Evolutionary conservation across 495 filamentous ascomycete genomes (phyloP), one percentile per base, ranked within the genome.

Genomic region (Penicillium lagena): DNA sequence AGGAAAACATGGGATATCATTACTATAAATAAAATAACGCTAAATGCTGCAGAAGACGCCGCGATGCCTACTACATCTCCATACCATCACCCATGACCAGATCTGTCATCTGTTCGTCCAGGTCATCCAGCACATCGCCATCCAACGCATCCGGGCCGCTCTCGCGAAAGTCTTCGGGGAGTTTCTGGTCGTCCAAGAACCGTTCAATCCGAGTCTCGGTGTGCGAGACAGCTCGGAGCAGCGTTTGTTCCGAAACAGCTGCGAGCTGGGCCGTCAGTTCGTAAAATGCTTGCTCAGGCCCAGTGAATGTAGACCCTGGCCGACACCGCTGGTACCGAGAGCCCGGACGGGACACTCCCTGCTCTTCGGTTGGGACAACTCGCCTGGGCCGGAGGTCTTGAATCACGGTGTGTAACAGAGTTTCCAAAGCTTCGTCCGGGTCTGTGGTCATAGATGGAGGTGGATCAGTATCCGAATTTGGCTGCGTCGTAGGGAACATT

Each of bases 251-350:
- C 9, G 64, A 67, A 12, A 81, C 45, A 8, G 73, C 76, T 11
- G 64, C 60, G 12, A 68, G 47, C 43, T 68, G 64, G 43, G 82
- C 81, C 11, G 73, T 78, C 30, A 71, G 58, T 41, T 74, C 62
- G 48, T 79, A 81, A 40, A 89, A 80, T 0, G 47, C 47, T 37
- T 60, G 73, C 7, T 80, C 82, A 0, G 59, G 50, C 10, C 75
- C 67, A 5, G 76, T 66, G 34, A 89, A 62, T 29, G 86, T 77
- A 9, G 77, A 71, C 48, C 70, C 67, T 15, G 52, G 70, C 35
- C 77, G 67, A 63, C 81, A 86, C 9, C 75, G 67, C 48, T 65
- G 69, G 48, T 85, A 86, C 31, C 66, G 61, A 13, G 71, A 70
- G 36, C 81, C 81, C 7, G 78, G 75, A 31, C 74, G 66, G 10